These are phyloP conservation scores for Aspergillus ellipticus DNA, from an alignment of 495 filamentous ascomycete genomes.

Conservation along the genomic window DNA sequence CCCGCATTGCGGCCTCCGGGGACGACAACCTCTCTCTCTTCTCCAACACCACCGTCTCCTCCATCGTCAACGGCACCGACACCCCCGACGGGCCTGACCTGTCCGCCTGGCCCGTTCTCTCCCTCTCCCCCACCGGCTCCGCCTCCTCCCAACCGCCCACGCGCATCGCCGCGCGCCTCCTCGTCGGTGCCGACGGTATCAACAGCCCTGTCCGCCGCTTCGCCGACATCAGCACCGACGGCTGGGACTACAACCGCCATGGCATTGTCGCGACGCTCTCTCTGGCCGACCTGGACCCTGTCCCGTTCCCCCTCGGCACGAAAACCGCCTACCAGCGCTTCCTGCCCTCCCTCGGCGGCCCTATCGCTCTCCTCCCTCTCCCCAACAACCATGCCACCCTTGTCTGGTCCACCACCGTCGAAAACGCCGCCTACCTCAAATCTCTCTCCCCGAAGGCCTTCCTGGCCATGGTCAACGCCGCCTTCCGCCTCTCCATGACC, in stretches of 20 bases:
- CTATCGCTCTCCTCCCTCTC: conserved; percentile 84
- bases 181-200: conserved; percentile 91
- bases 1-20: conserved; percentile 64
- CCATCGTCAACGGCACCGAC: conserved; percentile 70
- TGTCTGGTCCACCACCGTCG: conserved; percentile 87
- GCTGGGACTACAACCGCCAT: conserved; percentile 91
- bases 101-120: conserved; percentile 79
- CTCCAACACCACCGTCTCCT: conserved; percentile 69
- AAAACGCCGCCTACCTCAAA: conserved; percentile 77
- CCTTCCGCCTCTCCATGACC: conserved; percentile 74
- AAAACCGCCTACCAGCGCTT: conserved; percentile 94
- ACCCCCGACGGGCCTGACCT: conserved; percentile 65
- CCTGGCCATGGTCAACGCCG: conserved; percentile 85
- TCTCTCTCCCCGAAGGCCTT: conserved; percentile 67
- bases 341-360: conserved; percentile 73
- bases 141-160: conserved; percentile 24
- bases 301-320: conserved; percentile 31
- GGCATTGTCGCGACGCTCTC: conserved; percentile 87
- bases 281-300: conserved; percentile 48
- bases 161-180: conserved; percentile 70
- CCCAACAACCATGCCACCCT: conserved; percentile 78
- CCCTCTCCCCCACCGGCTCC: conserved; percentile 46
- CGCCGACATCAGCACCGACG: conserved; percentile 75
- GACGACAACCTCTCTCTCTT: conserved; percentile 60
- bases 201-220: conserved; percentile 92